Evolutionary conservation across 2,329 filamentous ascomycete genomes (phyloP), one percentile per base, ranked within the genome.

Genomic region (Arthrobotrys pseudoclavata): DNA sequence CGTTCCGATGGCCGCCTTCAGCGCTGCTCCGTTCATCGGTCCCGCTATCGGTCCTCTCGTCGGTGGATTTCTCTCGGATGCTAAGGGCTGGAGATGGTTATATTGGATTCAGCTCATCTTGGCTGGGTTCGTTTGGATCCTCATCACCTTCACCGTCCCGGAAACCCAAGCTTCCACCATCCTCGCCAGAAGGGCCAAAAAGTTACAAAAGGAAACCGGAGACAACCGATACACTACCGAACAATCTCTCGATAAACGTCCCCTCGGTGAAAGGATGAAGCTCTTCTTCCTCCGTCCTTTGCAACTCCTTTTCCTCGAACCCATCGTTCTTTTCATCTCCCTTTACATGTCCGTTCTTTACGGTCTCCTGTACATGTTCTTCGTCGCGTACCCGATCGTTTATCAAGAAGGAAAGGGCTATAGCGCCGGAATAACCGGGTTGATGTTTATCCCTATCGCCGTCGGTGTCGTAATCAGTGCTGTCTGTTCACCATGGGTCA

Each of bases 101-200:
- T 96, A 96, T 85, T 95, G 92, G 91, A 88, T 97, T 80, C 92
- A 95, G 82, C 86, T 96, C 10, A 96, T 97, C 81, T 82, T 96
- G 12, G 86, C 91, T 26, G 89, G 86, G 13, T 82, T 90, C 60
- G 88, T 91, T 80, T 96, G 91, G 89, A 76, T 91, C 18, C 83
- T 95, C 76, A 94, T 96, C 83, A 91, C 90, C 31, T 94, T 96
- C 84, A 96, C 92, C n/a, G 91, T 97, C 0, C 92, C 93, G 0
- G 94, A 97, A 84, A 97, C 94, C 0, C 97, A 96, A 83, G 90
- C 93, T 0, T 93, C 94, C 0, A 91, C 89, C 0, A 89, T 97
- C 62, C 88, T 97, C 18, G 74, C 74, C 2, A 37, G 26, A 29
- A 63, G 74, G 26, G 94, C 94, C 1, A 86, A 87, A 81, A 92